Base-by-base conservation (phyloP, 1,284 basidiomycete species). In the Malassezia dermatis region DNA sequence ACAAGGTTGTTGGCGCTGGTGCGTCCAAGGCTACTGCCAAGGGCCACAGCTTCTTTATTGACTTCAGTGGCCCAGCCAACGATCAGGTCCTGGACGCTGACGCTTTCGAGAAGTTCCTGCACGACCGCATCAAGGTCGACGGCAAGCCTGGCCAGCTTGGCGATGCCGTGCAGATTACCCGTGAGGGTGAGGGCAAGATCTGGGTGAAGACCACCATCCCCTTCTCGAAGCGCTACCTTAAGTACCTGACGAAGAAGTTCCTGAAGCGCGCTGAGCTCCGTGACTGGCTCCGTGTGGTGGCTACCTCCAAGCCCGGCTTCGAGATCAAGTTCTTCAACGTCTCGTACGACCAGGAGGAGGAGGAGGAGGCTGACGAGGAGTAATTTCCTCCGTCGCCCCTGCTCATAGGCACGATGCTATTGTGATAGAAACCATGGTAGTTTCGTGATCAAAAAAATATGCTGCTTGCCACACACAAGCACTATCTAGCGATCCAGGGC, bases 41-140 rank as follows among this genome's bases (percentile, higher is more conserved):
- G 78, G 89, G 81, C 67, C 86, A 89, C 82, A 93, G 89, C 79
- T 94, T 90, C 79, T 80, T 85, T 76, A 83, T 95, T 76, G 89
- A 94, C 83, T 93, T 88, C 81, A 87, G 88, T 50, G 87, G 86
- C 73, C 91, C 91, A 61, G 89, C 88, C 53, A 79, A 81, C 62
- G 89, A 93, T 77, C 84, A 84, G 72, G 86, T 93, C 75, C 89
- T 94, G 73, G 89, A 93, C 73, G 85, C 85, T 61, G 86, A 86
- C 59, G 85, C 85, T 68, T 91, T 88, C 77, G 87, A 89, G 78
- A 88, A 89, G 78, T 94, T 85, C 81, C 81, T 94, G 56, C 88
- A 91, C 76, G 89, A 93, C 80, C 84, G 86, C 67, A 88, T 90
- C 76, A 93, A 90, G 82, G 85, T 91, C 62, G 83, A 81, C 46